Evolutionary conservation across 148 eudicot species (phyloP), one percentile per base, ranked within the genome.

Genomic region (Vaccinium corymbosum): DNA sequence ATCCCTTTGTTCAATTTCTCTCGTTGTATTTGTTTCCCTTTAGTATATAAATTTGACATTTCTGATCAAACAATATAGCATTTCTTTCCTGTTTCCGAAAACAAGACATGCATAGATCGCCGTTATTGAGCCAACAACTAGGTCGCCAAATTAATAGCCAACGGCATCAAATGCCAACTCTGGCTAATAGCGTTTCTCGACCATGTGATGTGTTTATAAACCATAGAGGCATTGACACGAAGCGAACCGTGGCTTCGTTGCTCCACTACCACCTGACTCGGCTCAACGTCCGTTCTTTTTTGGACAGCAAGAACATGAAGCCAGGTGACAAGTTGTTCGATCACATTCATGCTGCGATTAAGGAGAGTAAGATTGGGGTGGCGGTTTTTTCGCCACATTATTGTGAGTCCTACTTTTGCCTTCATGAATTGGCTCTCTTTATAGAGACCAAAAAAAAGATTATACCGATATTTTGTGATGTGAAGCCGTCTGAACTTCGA

Each of bases 241-340:
- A 83, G 83, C 71, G 81, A 22, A 70, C 88, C 0, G 52, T 86
- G 20, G 85, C 88, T 22, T 80, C 88, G 51, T 74, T 86, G 88
- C 72, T 86, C 16, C 61, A 83, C 20, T 80, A 83, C 38, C 81
- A 86, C 55, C 83, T 86, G 4, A 22, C 6, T 25, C 17, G 85
- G 46, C 80, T 80, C 46, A 52, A 80, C 8, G 29, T 86, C 25
- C 81, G 79, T 4, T 75, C 88, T 0, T 86, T 86, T 51, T 42
- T 86, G 82, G 85, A 86, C 80, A 79, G 27, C 88, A 86, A 86
- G 76, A 83, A 59, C 83, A 79, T 86, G 85, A 86, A 83, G 56
- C 88, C 88, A 0, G 88, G 85, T 0, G 88, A 86, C 70, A 86
- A 83, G 75, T 46, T 86, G 85, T 79, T 83, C 55, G 88, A 73